Evolutionary conservation across 1,284 basidiomycete genomes (phyloP).

Genomic region (Sanguinoderma infundibulare): DNA sequence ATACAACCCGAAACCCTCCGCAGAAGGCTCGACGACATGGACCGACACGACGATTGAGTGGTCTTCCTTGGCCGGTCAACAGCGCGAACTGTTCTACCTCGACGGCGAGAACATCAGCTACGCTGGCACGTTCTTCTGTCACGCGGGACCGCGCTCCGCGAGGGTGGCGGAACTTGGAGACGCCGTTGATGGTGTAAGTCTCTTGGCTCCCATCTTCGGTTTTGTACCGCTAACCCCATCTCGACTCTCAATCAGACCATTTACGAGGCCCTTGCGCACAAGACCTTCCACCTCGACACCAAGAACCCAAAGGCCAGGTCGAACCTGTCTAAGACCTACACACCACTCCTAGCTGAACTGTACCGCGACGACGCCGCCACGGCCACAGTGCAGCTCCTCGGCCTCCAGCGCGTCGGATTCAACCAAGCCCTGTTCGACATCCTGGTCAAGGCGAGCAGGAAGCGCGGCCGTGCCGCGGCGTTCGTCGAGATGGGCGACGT

Average conservation of each 20-base stretch:
- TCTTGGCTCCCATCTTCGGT: background rate
- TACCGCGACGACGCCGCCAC: conserved; percentile 4
- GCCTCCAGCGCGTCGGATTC: conserved; percentile 25
- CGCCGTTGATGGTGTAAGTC: background rate
- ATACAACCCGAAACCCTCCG: conserved; percentile 2
- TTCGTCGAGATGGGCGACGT: background rate
- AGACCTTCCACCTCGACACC: conserved; percentile 11
- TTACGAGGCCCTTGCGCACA: conserved; percentile 3
- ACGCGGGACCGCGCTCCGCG: conserved; percentile 8
- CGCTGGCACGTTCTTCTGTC: conserved; percentile 20
- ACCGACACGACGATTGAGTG: conserved; percentile 2
- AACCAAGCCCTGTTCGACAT: conserved; percentile 17
- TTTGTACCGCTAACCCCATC: too few relatives aligned
- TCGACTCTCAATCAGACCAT: too few relatives aligned
- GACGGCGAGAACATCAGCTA: conserved; percentile 14
- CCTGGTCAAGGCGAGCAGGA: conserved; percentile 7
- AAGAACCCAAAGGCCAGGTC: background rate
- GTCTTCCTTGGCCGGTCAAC: conserved; percentile 11
- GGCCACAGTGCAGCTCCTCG: conserved; percentile 15
- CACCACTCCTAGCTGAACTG: conserved; percentile 1
- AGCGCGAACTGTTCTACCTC: conserved; percentile 17
- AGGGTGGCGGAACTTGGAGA: background rate
- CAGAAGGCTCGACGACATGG: background rate
- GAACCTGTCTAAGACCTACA: background rate
- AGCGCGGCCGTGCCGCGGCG: conserved; percentile 1